A percentile compares a stretch with the other conserved stretches of the same genome.
Evolutionary conservation across 768 basidiomycete species (phyloP).

Genomic region (Rhizopogon vinicolor): DNA sequence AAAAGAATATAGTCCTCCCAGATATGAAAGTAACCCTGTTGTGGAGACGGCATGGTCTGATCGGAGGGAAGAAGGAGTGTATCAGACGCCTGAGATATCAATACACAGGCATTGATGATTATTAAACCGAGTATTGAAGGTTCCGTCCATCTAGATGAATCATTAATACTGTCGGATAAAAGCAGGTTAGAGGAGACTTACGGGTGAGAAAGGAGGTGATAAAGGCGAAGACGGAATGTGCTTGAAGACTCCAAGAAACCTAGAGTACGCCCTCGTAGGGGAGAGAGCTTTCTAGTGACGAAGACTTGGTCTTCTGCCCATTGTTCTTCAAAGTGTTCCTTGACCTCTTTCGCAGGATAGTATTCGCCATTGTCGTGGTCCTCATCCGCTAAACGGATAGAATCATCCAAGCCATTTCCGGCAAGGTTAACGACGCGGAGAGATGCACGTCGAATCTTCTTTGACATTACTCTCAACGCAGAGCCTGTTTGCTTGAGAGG

Average conservation of each 20-base stretch:
- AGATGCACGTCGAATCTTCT: constrained; percentile 58
- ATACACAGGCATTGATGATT: constrained; percentile 73
- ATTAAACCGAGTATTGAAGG: constrained; percentile 80
- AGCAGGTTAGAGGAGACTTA: constrained; percentile 35
- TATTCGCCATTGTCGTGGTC: constrained; percentile 30
- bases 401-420: constrained; percentile 54
- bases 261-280: constrained; percentile 75
- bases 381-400: constrained; percentile 49
- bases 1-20: constrained; percentile 94
- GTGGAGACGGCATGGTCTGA: constrained; percentile 35
- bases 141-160: constrained; percentile 70
- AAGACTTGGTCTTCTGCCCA: constrained; percentile 18
- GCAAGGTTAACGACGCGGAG: constrained; percentile 81
- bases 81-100: constrained; percentile 75
- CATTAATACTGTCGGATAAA: not conserved
- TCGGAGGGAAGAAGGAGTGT: constrained; percentile 49
- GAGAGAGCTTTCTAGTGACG: constrained; percentile 42
- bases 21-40: constrained; percentile 72
- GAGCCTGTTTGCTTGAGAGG: constrained; percentile 59
- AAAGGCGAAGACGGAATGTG: constrained; percentile 57
- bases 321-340: constrained; percentile 29
- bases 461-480: constrained; percentile 53
- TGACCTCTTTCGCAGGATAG: constrained; percentile 27
- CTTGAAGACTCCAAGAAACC: constrained; percentile 72
- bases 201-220: constrained; percentile 66